Evolutionary conservation across 1,284 basidiomycete species (phyloP).

Genomic region (Cutaneotrichosporon mucoides): DNA sequence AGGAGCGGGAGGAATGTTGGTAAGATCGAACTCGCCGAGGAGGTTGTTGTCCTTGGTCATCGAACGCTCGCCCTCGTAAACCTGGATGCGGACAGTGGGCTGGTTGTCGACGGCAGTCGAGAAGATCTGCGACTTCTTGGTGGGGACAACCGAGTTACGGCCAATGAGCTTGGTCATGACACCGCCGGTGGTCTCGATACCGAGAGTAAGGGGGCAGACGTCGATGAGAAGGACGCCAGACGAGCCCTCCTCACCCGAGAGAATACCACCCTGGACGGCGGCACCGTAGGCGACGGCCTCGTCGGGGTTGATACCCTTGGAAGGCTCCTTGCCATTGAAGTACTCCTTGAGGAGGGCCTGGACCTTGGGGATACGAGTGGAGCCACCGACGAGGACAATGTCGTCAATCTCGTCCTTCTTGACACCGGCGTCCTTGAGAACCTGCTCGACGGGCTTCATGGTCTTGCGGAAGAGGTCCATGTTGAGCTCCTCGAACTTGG

Average conservation of each 20-base stretch:
- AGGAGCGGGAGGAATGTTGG: constrained; percentile 86
- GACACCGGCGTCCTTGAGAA: constrained; percentile 93
- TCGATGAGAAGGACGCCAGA: constrained; percentile 96
- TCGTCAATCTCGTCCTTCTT: constrained; percentile 98
- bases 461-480: constrained; percentile 99
- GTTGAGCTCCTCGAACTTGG: constrained; percentile 99
- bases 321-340: constrained; percentile 92
- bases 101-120: constrained; percentile 95
- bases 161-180: constrained; percentile 93
- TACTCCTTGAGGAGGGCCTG: constrained; percentile 84
- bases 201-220: constrained; percentile 91
- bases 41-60: constrained; percentile 98
- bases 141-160: constrained; percentile 95
- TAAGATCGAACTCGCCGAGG: constrained; percentile 94
- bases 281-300: constrained; percentile 99
- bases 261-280: constrained; percentile 97
- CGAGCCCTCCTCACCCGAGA: constrained; percentile 97
- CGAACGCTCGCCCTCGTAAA: constrained; percentile 91
- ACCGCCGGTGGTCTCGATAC: constrained; percentile 98
- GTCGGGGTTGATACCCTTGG: constrained; percentile 97
- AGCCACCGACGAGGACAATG: constrained; percentile 96
- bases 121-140: constrained; percentile 99
- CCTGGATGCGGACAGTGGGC: constrained; percentile 78
- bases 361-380: constrained; percentile 97
- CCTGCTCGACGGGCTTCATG: constrained; percentile 98